Evolutionary conservation across 2,329 filamentous ascomycete species (phyloP), one percentile per base, ranked within the genome.

Genomic region (Huntiella decipiens): DNA sequence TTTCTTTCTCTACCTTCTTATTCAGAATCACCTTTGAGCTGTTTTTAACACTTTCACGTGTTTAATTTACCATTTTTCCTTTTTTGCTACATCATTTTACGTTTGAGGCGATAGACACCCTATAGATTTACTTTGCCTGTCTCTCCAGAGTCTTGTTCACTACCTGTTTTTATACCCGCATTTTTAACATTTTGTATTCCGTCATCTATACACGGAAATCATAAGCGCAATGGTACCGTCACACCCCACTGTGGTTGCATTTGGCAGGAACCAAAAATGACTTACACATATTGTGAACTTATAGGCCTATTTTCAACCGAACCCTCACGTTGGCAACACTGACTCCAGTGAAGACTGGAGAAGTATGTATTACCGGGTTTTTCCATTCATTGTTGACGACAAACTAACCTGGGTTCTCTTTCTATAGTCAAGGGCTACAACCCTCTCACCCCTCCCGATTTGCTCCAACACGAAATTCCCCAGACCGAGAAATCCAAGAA

Each of bases 351-450:
- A 91, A 62, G 82, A 91, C 60, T 87, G 82, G 75, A 73, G 83
- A 67, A 82, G 82, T 88, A 70, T 53, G 75, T 60, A n/a, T 48
- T 53, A 47, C 50, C 31, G n/a, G 15, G 17, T 19, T 31, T 15
- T 13, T n/a, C 16, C 5, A 28, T 16, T 28, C 22, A 28, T 28
- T 4, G 17, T 32, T 6, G 10, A 33, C 10, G 10, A 5, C 8
- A 17, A 19, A 39, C 38, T 39, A 39, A 39, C 15, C 15, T 12
- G 15, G 16, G n/a, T 12, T 13, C 16, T 17, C 17, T 31, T 13
- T n/a, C 8, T 28, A 19, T 56, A 95, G 88, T 95, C 63, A 69
- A 92, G 59, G 86, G 86, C 54, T 88, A 95, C 71, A 87, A 95
- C 64, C 85, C 88, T 57, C 69, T 96, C 59, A 91, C 94, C 60